Conservation (phyloP, 495 filamentous ascomycete species). For the Clavariopsis aquatica region DNA sequence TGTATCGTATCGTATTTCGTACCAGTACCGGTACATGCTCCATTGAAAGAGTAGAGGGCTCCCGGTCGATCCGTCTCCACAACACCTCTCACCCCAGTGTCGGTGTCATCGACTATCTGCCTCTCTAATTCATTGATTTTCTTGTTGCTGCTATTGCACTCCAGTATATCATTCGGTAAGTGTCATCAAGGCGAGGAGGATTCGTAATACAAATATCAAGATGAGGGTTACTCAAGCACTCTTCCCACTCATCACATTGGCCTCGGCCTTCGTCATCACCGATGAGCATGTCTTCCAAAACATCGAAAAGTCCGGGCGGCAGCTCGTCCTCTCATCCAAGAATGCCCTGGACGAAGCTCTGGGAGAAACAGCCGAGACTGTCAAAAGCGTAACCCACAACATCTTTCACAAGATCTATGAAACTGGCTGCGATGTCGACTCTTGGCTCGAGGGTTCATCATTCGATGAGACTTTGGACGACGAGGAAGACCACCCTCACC, state of each 20-base stretch:
- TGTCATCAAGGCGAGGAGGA: not conserved
- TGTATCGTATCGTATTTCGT: conserved; percentile 15
- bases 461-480: conserved; percentile 39
- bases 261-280: conserved; percentile 62
- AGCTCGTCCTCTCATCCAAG: conserved; percentile 44
- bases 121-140: not conserved
- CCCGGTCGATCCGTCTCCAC: conserved; percentile 12
- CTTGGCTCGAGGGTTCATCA: conserved; percentile 46
- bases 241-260: conserved; percentile 56
- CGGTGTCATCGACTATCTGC: conserved; percentile 22
- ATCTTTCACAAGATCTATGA: conserved; percentile 45
- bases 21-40: too few species aligned
- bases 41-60: conserved; percentile 3
- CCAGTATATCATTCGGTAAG: not conserved
- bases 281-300: conserved; percentile 52
- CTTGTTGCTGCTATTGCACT: not conserved
- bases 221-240: conserved; percentile 55
- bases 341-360: conserved; percentile 54
- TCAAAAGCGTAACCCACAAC: conserved; percentile 35
- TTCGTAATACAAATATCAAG: conserved; percentile 5
- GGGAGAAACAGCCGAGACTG: conserved; percentile 42
- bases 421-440: conserved; percentile 47
- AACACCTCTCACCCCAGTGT: conserved; percentile 5
- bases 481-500: conserved; percentile 36
- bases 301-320: conserved; percentile 42